Evolutionary conservation across 2,329 filamentous ascomycete genomes (phyloP).

Genomic region (Fusarium gaditjirri): DNA sequence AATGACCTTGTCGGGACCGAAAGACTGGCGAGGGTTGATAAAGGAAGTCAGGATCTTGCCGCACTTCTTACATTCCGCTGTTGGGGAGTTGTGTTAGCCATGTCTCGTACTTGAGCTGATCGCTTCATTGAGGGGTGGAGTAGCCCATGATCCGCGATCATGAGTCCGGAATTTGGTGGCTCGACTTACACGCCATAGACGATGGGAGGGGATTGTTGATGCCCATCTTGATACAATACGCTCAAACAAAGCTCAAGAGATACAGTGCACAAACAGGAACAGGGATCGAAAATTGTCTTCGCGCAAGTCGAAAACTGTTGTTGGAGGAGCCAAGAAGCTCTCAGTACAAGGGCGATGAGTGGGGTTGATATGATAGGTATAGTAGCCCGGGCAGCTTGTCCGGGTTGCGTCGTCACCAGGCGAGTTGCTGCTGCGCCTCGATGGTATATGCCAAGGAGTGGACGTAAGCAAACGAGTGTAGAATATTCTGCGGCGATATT

Average conservation of each 20-base stretch:
- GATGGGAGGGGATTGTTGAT: conserved; percentile 74
- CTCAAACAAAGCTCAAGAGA: not conserved
- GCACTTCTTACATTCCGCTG: conserved; percentile 97
- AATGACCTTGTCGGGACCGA: conserved; percentile 97
- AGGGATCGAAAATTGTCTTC: not conserved
- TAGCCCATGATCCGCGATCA: conserved; percentile 36
- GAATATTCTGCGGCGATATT: not conserved
- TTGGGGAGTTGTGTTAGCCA: conserved; percentile 23
- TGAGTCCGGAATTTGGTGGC: conserved; percentile 8
- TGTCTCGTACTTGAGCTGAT: conserved; percentile 5
- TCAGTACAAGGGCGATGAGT: conserved; percentile 26
- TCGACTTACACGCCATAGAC: conserved; percentile 73
- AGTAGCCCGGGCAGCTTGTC: conserved; percentile 18
- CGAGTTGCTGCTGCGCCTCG: conserved; percentile 35
- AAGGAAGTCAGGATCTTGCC: conserved; percentile 96
- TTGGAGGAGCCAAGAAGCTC: conserved; percentile 34
- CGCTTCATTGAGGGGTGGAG: conserved; percentile 28
- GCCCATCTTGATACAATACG: conserved; percentile 58
- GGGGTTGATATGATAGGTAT: conserved; percentile 30
- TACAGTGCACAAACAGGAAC: not conserved
- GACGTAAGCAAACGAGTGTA: conserved; percentile 7
- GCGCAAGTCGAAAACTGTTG: conserved; percentile 13
- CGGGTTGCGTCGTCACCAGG: conserved; percentile 34
- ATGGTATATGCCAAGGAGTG: conserved; percentile 17
- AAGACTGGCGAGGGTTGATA: conserved; percentile 90